A percentile compares a stretch with the other conserved stretches of the same genome.
phyloP scores from a whole-genome alignment of 352 stramenopile species.

The Globisporangium ultimum region DNA sequence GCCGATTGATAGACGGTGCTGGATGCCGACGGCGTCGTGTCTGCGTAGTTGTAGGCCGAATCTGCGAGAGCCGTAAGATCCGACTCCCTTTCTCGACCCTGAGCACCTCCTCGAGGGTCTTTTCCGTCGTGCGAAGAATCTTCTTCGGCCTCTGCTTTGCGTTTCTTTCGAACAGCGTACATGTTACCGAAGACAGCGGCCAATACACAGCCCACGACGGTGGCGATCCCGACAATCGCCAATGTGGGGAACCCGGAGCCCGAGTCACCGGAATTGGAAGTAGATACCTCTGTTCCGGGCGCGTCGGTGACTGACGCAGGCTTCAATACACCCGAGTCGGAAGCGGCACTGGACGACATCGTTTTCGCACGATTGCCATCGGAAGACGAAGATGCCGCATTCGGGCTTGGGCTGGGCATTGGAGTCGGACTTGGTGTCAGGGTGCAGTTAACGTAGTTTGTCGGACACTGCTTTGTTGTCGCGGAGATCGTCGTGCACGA shows the following conservation, averaged over 20 bases:
- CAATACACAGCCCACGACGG: slow-evolving; percentile 7
- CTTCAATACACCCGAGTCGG: slow-evolving; percentile 4
- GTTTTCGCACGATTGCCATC: neutral
- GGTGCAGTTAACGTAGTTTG: neutral
- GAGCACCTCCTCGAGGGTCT: neutral
- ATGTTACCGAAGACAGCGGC: slow-evolving; percentile 7
- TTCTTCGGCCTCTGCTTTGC: neutral
- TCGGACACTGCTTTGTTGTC: slow-evolving; percentile 5
- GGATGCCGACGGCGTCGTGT: neutral
- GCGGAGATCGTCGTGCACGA: slow-evolving; percentile 8
- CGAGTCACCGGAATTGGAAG: neutral
- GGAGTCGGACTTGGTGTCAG: neutral
- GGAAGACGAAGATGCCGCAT: neutral
- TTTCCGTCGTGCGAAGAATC: neutral
- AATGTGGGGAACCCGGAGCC: slow-evolving; percentile 5
- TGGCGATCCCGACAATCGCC: slow-evolving; percentile 8
- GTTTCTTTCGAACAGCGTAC: slow-evolving; percentile 1
- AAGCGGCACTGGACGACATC: neutral
- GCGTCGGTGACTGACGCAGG: slow-evolving; percentile 2
- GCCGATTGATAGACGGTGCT: neutral
- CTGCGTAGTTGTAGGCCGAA: slow-evolving; percentile 4
- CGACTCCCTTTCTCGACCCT: neutral
- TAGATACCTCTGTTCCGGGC: neutral
- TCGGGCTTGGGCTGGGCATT: neutral
- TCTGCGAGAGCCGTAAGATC: slow-evolving; percentile 6